These are phyloP conservation scores for Colletotrichum somersetense DNA, from an alignment of 2,329 filamentous ascomycete species.

Conservation along the genomic window DNA sequence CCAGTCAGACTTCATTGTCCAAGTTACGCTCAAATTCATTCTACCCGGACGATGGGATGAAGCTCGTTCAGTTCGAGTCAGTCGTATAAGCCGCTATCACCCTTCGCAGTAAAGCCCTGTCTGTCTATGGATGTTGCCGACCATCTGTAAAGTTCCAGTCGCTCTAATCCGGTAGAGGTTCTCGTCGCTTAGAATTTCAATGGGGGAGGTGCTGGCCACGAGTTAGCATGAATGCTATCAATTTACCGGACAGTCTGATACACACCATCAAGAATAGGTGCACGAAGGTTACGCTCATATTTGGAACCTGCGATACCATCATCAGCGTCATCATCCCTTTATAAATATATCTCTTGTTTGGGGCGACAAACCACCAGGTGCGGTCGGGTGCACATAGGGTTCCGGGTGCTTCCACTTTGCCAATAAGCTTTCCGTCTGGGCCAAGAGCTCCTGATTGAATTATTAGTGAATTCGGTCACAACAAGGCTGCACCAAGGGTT, in stretches of 20 bases:
- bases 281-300: slow-evolving; percentile 92
- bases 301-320: slow-evolving; percentile 77
- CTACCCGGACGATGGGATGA: not conserved
- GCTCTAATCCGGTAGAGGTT: slow-evolving; percentile 1
- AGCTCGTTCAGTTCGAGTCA: not conserved
- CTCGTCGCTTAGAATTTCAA: slow-evolving; percentile 58
- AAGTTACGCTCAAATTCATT: not conserved
- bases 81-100: not conserved
- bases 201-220: slow-evolving; percentile 61
- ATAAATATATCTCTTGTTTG: slow-evolving; percentile 3
- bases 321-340: not conserved
- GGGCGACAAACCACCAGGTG: slow-evolving; percentile 82
- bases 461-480: slow-evolving; percentile 28
- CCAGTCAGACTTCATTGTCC: too few relatives aligned
- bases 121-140: not conserved
- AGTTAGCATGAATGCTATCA: not conserved
- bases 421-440: slow-evolving; percentile 88
- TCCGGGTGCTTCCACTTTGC: slow-evolving; percentile 98
- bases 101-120: not conserved
- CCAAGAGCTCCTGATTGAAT: slow-evolving; percentile 77
- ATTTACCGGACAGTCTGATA: slow-evolving; percentile 48
- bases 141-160: slow-evolving; percentile 48
- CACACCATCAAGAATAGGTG: slow-evolving; percentile 85
- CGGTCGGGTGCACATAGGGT: slow-evolving; percentile 88
- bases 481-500: too few relatives aligned